Percentiles rank a stretch among this genome's conserved stretches.
Evolutionary conservation across 176 grass and related monocot species (phyloP).

Genomic region (Pontederia crassipes): DNA sequence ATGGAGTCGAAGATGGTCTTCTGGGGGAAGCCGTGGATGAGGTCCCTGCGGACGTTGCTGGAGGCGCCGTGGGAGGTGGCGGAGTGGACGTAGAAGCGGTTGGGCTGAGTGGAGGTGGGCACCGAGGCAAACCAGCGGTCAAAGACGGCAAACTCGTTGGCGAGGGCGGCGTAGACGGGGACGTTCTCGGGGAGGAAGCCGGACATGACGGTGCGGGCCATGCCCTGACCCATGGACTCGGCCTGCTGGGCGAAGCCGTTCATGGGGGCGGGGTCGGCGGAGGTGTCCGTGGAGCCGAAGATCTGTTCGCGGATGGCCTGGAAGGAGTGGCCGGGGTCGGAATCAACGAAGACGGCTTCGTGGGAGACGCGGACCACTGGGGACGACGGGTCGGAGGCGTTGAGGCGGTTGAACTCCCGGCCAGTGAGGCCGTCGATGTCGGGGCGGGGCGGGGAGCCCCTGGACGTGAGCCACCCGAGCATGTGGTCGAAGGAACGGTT

Average conservation of each 20-base stretch:
- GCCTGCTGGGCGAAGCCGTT: slow-evolving; percentile 31
- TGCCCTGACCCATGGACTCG: slow-evolving; percentile 6
- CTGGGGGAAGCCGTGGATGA: slow-evolving; percentile 22
- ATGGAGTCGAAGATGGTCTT: slow-evolving; percentile 30
- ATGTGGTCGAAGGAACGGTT: slow-evolving; percentile 26
- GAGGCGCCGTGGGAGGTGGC: slow-evolving; percentile 20
- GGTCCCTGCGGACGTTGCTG: slow-evolving; percentile 11
- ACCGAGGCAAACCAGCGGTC: slow-evolving; percentile 27
- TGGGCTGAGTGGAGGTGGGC: slow-evolving; percentile 26
- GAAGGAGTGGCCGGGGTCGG: slow-evolving; percentile 28
- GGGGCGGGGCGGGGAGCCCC: not conserved
- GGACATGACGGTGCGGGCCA: slow-evolving; percentile 20
- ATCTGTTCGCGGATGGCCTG: slow-evolving; percentile 29
- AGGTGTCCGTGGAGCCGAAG: slow-evolving; percentile 23
- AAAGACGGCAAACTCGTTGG: slow-evolving; percentile 24
- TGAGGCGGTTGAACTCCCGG: slow-evolving; percentile 18
- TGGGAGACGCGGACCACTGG: slow-evolving; percentile 19
- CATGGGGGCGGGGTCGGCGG: slow-evolving; percentile 18
- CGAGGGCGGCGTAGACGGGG: slow-evolving; percentile 17
- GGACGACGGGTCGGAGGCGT: slow-evolving; percentile 20
- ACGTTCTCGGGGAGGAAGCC: slow-evolving; percentile 16
- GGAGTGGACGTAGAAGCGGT: slow-evolving; percentile 23
- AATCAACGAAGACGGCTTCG: slow-evolving; percentile 17
- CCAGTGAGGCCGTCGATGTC: slow-evolving; percentile 30
- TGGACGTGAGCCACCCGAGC: slow-evolving; percentile 20